Conservation (phyloP, 176 grass and related monocot species). For the Urochloa ruziziensis region DNA sequence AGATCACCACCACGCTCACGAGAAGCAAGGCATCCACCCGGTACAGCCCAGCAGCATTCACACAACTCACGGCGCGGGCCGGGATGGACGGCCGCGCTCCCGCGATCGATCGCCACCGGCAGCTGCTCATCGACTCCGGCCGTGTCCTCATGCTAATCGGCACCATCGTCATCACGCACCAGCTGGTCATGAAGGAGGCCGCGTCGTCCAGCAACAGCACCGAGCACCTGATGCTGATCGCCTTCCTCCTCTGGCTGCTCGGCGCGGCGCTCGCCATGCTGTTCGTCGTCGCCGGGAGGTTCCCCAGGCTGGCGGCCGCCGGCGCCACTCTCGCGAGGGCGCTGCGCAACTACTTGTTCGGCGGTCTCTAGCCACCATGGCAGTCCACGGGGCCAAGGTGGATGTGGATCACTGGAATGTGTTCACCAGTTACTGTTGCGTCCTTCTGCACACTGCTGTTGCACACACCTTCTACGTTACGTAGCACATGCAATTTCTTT, state of each 20-base stretch:
- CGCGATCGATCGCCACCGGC: not conserved
- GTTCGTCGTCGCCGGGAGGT: not conserved
- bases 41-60: too few relatives aligned
- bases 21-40: too few relatives aligned
- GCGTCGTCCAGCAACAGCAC: not conserved
- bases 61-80: not conserved
- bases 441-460: too few relatives aligned
- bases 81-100: not conserved
- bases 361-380: not conserved
- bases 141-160: too few relatives aligned
- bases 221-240: not conserved
- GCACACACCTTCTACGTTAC: not conserved
- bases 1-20: too few relatives aligned
- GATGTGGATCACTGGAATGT: not conserved
- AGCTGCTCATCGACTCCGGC: not conserved
- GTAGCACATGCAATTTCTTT: not conserved
- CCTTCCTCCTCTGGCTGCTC: conserved; percentile 6
- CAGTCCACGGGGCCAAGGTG: not conserved
- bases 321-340: not conserved
- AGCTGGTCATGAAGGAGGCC: not conserved
- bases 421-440: not conserved
- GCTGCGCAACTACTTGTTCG: not conserved
- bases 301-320: not conserved
- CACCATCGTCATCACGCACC: not conserved
- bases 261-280: not conserved